Conservation (phyloP, 2,329 filamentous ascomycete species). For the Epichloe coenophiala region DNA sequence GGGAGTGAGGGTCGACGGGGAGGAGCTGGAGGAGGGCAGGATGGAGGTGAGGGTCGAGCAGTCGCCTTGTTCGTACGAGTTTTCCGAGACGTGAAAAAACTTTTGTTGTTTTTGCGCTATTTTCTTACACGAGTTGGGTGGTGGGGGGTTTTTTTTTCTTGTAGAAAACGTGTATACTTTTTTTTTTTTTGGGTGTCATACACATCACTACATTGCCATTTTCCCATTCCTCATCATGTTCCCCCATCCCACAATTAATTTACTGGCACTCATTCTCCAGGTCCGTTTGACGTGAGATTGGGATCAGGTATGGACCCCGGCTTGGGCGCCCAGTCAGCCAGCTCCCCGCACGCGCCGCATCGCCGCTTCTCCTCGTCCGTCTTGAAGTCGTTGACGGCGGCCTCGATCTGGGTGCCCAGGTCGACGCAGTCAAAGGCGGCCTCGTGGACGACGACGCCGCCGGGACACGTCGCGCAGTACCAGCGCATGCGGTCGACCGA, state of each 20-base stretch:
- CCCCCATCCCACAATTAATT: too few relatives aligned
- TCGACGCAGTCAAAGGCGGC: conserved; percentile 78
- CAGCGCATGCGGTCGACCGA: conserved; percentile 72
- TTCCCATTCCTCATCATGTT: too few relatives aligned
- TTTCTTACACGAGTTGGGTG: too few relatives aligned
- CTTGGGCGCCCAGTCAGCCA: conserved; percentile 59
- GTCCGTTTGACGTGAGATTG: conserved; percentile 24
- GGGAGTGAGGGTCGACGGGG: conserved; percentile 64
- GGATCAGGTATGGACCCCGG: conserved; percentile 46
- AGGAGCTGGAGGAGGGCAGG: conserved; percentile 70
- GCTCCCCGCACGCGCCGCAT: conserved; percentile 61
- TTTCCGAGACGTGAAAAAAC: conserved; percentile 48
- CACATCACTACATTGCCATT: too few relatives aligned
- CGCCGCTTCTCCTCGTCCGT: conserved; percentile 51
- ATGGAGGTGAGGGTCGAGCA: conserved; percentile 82
- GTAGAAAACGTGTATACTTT: too few relatives aligned
- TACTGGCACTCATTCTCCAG: too few relatives aligned
- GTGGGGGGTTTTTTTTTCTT: too few relatives aligned
- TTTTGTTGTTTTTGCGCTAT: neutral
- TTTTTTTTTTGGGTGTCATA: too few relatives aligned
- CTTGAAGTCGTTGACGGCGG: conserved; percentile 72
- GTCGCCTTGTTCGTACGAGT: conserved; percentile 63
- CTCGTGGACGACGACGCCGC: conserved; percentile 59
- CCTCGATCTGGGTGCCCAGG: conserved; percentile 88
- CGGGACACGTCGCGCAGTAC: conserved; percentile 66